A percentile compares a stretch with the other conserved stretches of the same genome.
These are phyloP conservation scores for Leptographium galeiforme DNA, from an alignment of 2,329 filamentous ascomycete species.

Conservation along the genomic window DNA sequence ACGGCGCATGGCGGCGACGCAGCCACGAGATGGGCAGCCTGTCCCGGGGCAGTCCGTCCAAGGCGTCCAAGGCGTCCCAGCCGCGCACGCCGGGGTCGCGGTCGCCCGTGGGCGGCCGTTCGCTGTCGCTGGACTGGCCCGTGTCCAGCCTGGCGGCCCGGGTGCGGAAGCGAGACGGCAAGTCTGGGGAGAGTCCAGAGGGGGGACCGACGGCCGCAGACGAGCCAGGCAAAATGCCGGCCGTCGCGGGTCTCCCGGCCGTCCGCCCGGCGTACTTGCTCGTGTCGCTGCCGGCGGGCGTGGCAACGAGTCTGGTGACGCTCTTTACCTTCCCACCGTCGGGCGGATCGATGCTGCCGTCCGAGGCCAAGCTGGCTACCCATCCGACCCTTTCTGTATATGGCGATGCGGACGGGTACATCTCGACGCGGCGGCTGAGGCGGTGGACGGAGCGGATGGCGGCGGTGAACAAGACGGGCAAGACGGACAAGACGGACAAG, in stretches of 20 bases:
- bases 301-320: constrained; percentile 48
- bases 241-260: constrained; percentile 19
- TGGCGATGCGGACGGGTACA: constrained; percentile 64
- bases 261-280: constrained; percentile 44
- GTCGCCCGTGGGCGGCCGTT: background rate
- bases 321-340: constrained; percentile 23
- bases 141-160: too few relatives aligned
- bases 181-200: background rate
- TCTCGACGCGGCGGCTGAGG: constrained; percentile 48
- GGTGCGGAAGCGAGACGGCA: background rate
- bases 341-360: constrained; percentile 7
- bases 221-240: too few relatives aligned
- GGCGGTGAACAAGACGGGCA: background rate
- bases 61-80: background rate
- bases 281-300: constrained; percentile 52
- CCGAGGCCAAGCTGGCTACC: constrained; percentile 41
- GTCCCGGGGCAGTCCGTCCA: background rate
- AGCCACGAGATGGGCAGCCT: constrained; percentile 5
- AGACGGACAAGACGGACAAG: background rate
- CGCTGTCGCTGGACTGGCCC: background rate
- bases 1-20: constrained; percentile 14
- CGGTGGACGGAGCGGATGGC: constrained; percentile 46
- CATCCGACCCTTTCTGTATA: constrained; percentile 57
- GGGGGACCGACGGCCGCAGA: background rate
- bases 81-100: background rate